Evolutionary conservation across 768 basidiomycete species (phyloP).

Genomic region (Suillus brevipes): DNA sequence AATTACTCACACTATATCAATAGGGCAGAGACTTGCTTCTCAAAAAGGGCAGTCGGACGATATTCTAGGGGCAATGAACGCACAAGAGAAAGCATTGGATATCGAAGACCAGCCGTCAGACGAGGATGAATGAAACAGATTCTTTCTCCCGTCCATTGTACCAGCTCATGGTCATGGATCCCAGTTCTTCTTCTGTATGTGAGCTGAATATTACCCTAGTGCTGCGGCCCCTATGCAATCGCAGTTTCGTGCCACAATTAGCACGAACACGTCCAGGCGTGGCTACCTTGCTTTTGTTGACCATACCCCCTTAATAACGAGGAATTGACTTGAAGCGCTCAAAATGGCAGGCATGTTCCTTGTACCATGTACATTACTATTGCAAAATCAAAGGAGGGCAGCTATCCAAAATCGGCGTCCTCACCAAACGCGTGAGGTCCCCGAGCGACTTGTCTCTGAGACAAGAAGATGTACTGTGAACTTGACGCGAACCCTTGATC

Average conservation of each 20-base stretch:
- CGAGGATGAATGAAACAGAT: constrained; percentile 53
- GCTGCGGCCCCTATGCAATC: not conserved
- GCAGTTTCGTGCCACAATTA: not conserved
- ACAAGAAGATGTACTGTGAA: not conserved
- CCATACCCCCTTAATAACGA: not conserved
- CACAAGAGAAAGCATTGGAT: constrained; percentile 60
- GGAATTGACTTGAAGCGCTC: not conserved
- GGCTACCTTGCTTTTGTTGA: not conserved
- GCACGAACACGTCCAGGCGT: not conserved
- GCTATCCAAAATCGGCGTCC: not conserved
- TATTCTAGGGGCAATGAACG: constrained; percentile 80
- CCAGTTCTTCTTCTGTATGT: not conserved
- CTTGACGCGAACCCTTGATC: not conserved
- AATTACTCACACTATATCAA: constrained; percentile 6
- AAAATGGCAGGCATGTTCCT: not conserved
- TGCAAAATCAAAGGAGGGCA: not conserved
- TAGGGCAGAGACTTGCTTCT: constrained; percentile 77
- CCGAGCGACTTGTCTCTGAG: not conserved
- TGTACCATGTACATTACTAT: not conserved
- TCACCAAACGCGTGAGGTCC: not conserved
- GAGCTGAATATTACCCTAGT: constrained; percentile 1
- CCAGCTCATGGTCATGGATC: not conserved
- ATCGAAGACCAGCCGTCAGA: constrained; percentile 54
- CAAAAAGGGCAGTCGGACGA: constrained; percentile 82
- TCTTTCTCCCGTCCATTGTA: not conserved